Percentiles rank a stretch among this genome's conserved stretches.
Conservation (phyloP, 2,329 filamentous ascomycete genomes). For the Dryadomyces sulphureus region DNA sequence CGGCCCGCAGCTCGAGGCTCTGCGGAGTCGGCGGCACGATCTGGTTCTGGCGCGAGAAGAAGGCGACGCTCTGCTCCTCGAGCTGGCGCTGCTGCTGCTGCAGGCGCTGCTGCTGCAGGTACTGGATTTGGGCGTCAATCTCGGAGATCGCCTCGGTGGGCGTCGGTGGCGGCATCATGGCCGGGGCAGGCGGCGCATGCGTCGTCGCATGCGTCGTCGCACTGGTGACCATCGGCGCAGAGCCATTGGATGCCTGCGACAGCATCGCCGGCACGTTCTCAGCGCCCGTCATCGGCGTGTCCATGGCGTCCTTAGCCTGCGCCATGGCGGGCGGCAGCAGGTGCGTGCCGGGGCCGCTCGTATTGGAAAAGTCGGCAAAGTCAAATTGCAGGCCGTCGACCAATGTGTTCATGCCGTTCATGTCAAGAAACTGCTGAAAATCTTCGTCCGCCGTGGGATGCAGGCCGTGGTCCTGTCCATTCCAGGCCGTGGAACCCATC, state of each 20-base stretch:
- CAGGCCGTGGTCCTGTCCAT: slow-evolving; percentile 40
- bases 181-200: slow-evolving; percentile 30
- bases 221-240: slow-evolving; percentile 22
- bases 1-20: slow-evolving; percentile 61
- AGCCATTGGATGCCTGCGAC: slow-evolving; percentile 13
- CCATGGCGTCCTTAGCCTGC: slow-evolving; percentile 24
- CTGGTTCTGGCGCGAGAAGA: slow-evolving; percentile 37
- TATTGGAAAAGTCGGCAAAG: slow-evolving; percentile 37
- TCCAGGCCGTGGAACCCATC: slow-evolving; percentile 41
- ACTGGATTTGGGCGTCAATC: slow-evolving; percentile 52
- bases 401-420: slow-evolving; percentile 28
- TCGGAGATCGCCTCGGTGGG: slow-evolving; percentile 39
- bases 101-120: slow-evolving; percentile 47
- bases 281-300: slow-evolving; percentile 34
- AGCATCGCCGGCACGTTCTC: slow-evolving; percentile 21
- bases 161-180: slow-evolving; percentile 29
- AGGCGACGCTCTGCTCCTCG: slow-evolving; percentile 41
- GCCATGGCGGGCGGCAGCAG: slow-evolving; percentile 12
- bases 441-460: slow-evolving; percentile 39
- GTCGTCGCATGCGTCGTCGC: slow-evolving; percentile 25
- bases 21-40: slow-evolving; percentile 68
- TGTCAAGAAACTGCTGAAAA: slow-evolving; percentile 49
- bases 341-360: slow-evolving; percentile 15
- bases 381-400: slow-evolving; percentile 42
- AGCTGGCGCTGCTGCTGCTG: slow-evolving; percentile 45